Evolutionary conservation across 352 stramenopile species (phyloP), one percentile per base, ranked within the genome.

Genomic region (Phytopythium cucurbitacearum): DNA sequence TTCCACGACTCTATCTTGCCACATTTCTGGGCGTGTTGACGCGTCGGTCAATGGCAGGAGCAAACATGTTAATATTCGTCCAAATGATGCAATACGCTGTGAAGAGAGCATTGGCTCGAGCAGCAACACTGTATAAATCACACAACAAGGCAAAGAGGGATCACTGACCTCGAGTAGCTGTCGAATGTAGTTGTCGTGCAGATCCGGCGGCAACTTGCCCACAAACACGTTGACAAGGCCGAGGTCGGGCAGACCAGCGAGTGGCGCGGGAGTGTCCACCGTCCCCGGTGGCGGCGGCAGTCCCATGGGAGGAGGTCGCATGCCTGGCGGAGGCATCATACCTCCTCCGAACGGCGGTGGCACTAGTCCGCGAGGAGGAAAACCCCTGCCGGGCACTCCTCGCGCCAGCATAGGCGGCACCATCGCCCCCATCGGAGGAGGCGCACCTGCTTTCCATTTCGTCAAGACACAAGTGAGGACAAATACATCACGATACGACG

Each of bases 171-270:
- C 73, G 8, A 84, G 70, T n/a, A 84, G 51, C 50, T 75, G 64
- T 34, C 73, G 73, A 45, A 84, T 67, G 65, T 79, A 71, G 37
- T 62, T 71, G 54, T 84, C 73, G 51, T 78, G 70, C 10, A 84
- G 54, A 64, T 80, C 70, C 10, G 62, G 60, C 9, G 73, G 73
- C n/a, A 84, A 41, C 48, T 84, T 76, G 42, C 73, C 73, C 15
- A 84, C 67, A 62, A 84, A 84, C 42, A 80, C 61, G 36, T 62
- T 74, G 33, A 80, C 47, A 28, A 67, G 59, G 10, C 57, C 69
- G 3, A 62, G 62, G 12, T 76, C 69, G 2, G 33, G 28, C 9
- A 63, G 32, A 28, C 21, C 21, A 28, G 21, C 21, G 21, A 28
- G 21, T 28, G 21, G 21, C 21, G 21, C 21, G 21, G 21, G 21